Conservation (phyloP, 176 grass and related monocot species). For the Carex myosuroides region DNA sequence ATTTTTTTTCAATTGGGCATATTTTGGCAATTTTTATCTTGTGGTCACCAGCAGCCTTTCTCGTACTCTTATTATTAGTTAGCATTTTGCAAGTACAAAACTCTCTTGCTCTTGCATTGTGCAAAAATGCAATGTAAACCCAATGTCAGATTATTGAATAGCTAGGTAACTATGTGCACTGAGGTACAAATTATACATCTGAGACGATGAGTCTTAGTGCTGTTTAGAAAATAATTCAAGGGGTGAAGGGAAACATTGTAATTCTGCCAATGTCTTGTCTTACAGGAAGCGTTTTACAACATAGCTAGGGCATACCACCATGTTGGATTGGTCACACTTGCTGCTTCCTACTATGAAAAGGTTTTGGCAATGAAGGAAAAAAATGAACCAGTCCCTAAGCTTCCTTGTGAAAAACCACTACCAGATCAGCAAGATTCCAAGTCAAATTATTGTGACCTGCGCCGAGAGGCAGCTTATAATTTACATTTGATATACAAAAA, state of each 20-base stretch:
- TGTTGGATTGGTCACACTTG: constrained; percentile 71
- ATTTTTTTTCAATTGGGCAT: not conserved
- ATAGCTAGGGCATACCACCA: constrained; percentile 85
- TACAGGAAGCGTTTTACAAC: constrained; percentile 84
- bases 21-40: not conserved
- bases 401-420: constrained; percentile 50
- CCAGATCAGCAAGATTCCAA: constrained; percentile 24
- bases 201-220: not conserved
- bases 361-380: constrained; percentile 49
- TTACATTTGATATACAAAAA: constrained; percentile 96
- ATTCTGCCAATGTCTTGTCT: constrained; percentile 17
- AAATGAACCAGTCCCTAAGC: constrained; percentile 61
- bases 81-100: not conserved
- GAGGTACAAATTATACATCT: not conserved
- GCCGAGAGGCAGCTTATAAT: constrained; percentile 82
- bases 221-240: not conserved
- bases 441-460: constrained; percentile 60
- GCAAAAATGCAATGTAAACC: not conserved
- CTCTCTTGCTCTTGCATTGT: not conserved
- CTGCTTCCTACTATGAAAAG: constrained; percentile 79
- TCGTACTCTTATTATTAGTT: not conserved
- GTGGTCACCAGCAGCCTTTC: not conserved
- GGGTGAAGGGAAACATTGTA: not conserved
- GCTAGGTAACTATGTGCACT: not conserved
- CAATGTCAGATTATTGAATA: not conserved